These are phyloP conservation scores for Phalaenopsis aphrodite DNA, from an alignment of 106 monocot species.

Conservation along the genomic window DNA sequence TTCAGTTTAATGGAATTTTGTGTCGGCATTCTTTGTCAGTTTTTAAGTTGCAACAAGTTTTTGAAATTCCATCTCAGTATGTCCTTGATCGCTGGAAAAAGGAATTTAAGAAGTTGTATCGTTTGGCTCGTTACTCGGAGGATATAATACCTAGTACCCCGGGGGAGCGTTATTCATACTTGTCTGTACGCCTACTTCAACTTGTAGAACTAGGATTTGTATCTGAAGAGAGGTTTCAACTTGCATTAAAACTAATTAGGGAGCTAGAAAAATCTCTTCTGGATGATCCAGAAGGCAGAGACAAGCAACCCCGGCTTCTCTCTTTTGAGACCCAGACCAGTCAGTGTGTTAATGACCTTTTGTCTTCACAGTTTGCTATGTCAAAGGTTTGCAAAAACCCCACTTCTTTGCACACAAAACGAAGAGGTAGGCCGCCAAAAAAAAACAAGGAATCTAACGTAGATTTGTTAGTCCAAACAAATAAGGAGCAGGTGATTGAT, in stretches of 20 bases:
- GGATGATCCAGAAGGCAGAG: constrained; percentile 13
- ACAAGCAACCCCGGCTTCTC: constrained; percentile 30
- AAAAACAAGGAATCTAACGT: constrained; percentile 24
- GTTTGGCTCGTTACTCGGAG: constrained; percentile 11
- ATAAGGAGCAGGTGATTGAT: constrained; percentile 34
- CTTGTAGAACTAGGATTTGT: constrained; percentile 22
- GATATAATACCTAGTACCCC: constrained; percentile 11
- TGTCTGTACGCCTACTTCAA: constrained; percentile 18
- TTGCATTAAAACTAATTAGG: constrained; percentile 18
- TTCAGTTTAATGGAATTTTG: constrained; percentile 36
- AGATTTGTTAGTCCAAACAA: constrained; percentile 15
- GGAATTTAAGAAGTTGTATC: constrained; percentile 26
- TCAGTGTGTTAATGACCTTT: constrained; percentile 31
- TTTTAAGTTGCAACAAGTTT: constrained; percentile 34
- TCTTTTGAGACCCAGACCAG: constrained; percentile 27
- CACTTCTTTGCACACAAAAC: constrained; percentile 14
- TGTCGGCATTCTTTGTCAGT: constrained; percentile 36
- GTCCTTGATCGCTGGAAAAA: constrained; percentile 43
- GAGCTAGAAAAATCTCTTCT: constrained; percentile 19
- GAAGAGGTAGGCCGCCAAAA: constrained; percentile 45
- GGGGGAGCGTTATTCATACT: constrained; percentile 19
- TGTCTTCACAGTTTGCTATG: constrained; percentile 17
- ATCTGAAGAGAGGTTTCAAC: constrained; percentile 20
- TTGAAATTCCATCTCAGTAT: constrained; percentile 30
- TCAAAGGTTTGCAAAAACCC: constrained; percentile 19